A percentile compares a stretch with the other conserved stretches of the same genome.
These are phyloP conservation scores for Spiromastix sp. DNA, from an alignment of 2,329 filamentous ascomycete genomes.

Conservation along the genomic window DNA sequence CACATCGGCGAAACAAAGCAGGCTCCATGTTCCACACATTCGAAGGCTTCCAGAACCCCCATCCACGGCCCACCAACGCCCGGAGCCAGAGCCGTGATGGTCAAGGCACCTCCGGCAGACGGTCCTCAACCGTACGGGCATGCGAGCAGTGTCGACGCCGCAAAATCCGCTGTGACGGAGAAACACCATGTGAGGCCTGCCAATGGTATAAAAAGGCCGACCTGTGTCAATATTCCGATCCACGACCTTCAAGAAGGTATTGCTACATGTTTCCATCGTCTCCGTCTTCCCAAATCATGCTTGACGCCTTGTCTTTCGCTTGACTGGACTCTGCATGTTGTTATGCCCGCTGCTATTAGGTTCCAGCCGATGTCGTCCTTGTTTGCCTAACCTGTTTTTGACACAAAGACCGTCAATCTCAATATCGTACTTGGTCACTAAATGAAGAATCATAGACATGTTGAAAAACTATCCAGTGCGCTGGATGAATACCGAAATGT, in stretches of 20 bases:
- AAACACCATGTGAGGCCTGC: conserved; percentile 73
- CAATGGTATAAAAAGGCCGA: conserved; percentile 72
- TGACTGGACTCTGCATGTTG: too few relatives aligned
- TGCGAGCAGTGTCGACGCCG: conserved; percentile 69
- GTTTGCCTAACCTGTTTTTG: too few relatives aligned
- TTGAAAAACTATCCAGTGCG: conserved; percentile 52
- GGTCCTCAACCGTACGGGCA: conserved; percentile 38
- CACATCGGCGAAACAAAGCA: too few relatives aligned
- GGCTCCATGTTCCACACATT: conserved; percentile 36
- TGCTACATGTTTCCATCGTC: conserved; percentile 18
- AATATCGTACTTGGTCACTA: too few relatives aligned
- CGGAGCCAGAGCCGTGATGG: conserved; percentile 23
- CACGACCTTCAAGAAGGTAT: conserved; percentile 68
- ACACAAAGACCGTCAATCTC: too few relatives aligned
- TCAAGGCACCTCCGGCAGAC: conserved; percentile 22
- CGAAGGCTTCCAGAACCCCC: conserved; percentile 30
- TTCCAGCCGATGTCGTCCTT: too few relatives aligned
- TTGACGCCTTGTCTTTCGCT: neutral
- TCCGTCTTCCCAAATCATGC: conserved; percentile 12
- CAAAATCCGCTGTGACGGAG: conserved; percentile 76
- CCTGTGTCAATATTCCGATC: conserved; percentile 71
- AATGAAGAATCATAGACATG: too few relatives aligned
- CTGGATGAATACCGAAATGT: conserved; percentile 56
- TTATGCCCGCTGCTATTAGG: too few relatives aligned
- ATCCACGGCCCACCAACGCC: conserved; percentile 16